phyloP scores from a whole-genome alignment of 2,329 filamentous ascomycete genomes.

The Piedraia hortae region DNA sequence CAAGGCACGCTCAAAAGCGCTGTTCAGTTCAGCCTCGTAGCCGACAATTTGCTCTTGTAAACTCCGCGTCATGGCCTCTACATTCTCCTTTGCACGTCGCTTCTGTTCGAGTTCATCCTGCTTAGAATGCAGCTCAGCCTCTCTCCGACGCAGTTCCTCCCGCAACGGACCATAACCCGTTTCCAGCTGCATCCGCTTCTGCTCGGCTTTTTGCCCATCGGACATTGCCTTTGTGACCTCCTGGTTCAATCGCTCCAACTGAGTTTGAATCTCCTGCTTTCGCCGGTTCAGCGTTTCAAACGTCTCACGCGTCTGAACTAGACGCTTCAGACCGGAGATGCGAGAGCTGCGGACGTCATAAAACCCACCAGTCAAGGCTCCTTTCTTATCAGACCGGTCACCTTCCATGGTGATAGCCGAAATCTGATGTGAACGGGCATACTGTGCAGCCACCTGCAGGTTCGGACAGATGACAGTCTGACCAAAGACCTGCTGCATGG shows the following conservation, averaged over 20 bases:
- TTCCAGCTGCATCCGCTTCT: slow-evolving; percentile 49
- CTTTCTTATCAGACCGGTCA: slow-evolving; percentile 82
- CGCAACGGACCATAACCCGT: slow-evolving; percentile 57
- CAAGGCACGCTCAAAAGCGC: slow-evolving; percentile 79
- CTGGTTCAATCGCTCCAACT: slow-evolving; percentile 60
- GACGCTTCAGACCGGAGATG: slow-evolving; percentile 53
- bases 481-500: slow-evolving; percentile 85
- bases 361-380: slow-evolving; percentile 83
- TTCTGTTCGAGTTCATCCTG: slow-evolving; percentile 48
- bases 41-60: slow-evolving; percentile 48
- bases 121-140: slow-evolving; percentile 44
- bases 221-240: slow-evolving; percentile 69
- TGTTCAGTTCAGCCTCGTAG: slow-evolving; percentile 53
- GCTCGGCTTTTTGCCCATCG: slow-evolving; percentile 57
- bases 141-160: slow-evolving; percentile 48
- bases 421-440: slow-evolving; percentile 71
- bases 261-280: slow-evolving; percentile 34
- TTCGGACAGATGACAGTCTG: slow-evolving; percentile 87
- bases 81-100: slow-evolving; percentile 32
- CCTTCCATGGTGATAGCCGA: slow-evolving; percentile 86
- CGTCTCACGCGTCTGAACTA: slow-evolving; percentile 47
- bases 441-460: slow-evolving; percentile 62
- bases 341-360: slow-evolving; percentile 68
- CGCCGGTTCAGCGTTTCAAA: slow-evolving; percentile 39
- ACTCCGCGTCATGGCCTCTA: slow-evolving; percentile 29